Percentiles rank a stretch among this genome's conserved stretches.
Conservation (phyloP, 1,284 basidiomycete genomes). For the Ustilago hordei region DNA sequence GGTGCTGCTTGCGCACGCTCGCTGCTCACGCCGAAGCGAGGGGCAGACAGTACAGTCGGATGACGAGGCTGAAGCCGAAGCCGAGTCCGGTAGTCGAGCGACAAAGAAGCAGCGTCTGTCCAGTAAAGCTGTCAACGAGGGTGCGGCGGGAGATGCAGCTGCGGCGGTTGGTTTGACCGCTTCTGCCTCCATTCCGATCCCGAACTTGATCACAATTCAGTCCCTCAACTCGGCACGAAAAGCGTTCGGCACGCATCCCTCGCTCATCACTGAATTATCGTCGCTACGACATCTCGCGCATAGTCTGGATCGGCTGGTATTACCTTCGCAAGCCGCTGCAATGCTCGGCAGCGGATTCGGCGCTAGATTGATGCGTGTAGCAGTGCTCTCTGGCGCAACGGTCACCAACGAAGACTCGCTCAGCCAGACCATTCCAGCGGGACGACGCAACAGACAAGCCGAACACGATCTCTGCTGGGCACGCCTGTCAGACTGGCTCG, state of each 20-base stretch:
- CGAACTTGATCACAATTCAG: constrained; percentile 50
- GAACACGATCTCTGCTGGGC: constrained; percentile 52
- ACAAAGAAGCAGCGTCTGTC: constrained; percentile 30
- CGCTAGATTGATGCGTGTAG: constrained; percentile 44
- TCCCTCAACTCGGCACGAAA: constrained; percentile 42
- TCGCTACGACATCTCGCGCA: constrained; percentile 52
- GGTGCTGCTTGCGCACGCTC: constrained; percentile 43
- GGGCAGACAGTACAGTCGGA: constrained; percentile 40
- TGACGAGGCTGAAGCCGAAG: constrained; percentile 25
- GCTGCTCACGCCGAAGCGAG: constrained; percentile 20
- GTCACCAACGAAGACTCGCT: constrained; percentile 50
- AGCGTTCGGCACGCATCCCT: constrained; percentile 37
- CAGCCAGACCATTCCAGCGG: constrained; percentile 37
- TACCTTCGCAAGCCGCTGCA: constrained; percentile 53
- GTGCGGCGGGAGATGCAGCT: constrained; percentile 10
- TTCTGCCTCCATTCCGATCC: constrained; percentile 27
- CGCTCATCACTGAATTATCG: constrained; percentile 51
- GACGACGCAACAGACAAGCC: constrained; percentile 20
- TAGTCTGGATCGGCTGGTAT: constrained; percentile 43
- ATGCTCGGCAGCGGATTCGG: constrained; percentile 46
- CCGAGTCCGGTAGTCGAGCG: constrained; percentile 6
- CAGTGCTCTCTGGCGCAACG: constrained; percentile 44
- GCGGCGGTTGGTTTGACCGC: constrained; percentile 12
- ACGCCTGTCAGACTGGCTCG: constrained; percentile 49
- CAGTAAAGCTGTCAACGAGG: constrained; percentile 21